These are phyloP conservation scores for Apiospora hydei DNA, from an alignment of 2,329 filamentous ascomycete species.

Conservation along the genomic window DNA sequence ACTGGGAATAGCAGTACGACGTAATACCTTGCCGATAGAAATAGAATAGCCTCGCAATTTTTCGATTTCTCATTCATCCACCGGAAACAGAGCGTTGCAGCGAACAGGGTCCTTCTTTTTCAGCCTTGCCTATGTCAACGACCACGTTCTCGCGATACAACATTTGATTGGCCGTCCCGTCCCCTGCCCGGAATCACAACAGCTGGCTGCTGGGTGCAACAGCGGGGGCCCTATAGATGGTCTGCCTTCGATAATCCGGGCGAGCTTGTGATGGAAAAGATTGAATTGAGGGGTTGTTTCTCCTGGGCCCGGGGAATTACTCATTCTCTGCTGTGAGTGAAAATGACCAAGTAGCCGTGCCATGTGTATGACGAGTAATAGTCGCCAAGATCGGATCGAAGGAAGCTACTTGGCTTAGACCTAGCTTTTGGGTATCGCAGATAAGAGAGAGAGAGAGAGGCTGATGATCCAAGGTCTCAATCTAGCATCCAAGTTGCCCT, in stretches of 20 bases:
- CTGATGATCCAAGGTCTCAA: conserved; percentile 9
- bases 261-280: not conserved
- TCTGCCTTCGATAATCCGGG: not conserved
- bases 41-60: conserved; percentile 18
- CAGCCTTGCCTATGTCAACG: conserved; percentile 12
- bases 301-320: not conserved
- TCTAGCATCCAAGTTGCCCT: not conserved
- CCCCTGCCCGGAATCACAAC: not conserved
- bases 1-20: not conserved
- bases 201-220: not conserved
- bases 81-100: not conserved
- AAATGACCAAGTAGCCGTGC: not conserved
- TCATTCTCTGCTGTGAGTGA: not conserved
- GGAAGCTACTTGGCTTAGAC: conserved; percentile 10
- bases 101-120: conserved; percentile 7
- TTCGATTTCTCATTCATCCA: conserved; percentile 2
- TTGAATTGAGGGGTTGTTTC: conserved; percentile 10
- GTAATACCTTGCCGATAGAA: conserved; percentile 17
- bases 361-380: conserved; percentile 4
- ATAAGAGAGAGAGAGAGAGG: not conserved
- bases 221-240: conserved; percentile 18
- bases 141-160: conserved; percentile 8
- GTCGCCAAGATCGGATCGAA: conserved; percentile 5
- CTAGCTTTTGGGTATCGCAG: not conserved
- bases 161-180: conserved; percentile 1